Conservation (phyloP, 352 stramenopile genomes). For the Globisporangium radiosum region DNA sequence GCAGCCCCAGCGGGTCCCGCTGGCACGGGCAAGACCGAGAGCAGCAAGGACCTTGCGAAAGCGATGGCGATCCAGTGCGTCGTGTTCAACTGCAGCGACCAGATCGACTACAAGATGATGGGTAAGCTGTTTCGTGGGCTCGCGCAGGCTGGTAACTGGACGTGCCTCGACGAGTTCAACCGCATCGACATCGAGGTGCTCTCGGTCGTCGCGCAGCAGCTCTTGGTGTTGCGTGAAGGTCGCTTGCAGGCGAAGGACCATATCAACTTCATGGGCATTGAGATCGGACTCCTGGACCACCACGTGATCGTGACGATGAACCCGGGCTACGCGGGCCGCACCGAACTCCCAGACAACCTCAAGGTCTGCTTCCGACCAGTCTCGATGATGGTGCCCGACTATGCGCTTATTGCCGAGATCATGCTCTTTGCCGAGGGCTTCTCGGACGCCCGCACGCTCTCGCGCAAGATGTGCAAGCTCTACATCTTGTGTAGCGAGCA, state of each 20-base stretch:
- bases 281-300: conserved; percentile 93
- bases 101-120: conserved; percentile 97
- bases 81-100: conserved; percentile 95
- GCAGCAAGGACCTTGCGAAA: conserved; percentile 93
- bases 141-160: conserved; percentile 87
- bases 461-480: conserved; percentile 94
- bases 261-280: conserved; percentile 96
- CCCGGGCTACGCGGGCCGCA: conserved; percentile 92
- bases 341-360: conserved; percentile 95
- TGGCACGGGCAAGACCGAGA: conserved; percentile 96
- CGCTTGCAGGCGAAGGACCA: conserved; percentile 80
- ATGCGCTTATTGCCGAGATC: conserved; percentile 94
- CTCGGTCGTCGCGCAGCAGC: conserved; percentile 91
- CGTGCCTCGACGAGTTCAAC: conserved; percentile 93
- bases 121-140: conserved; percentile 93
- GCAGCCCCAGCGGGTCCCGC: conserved; percentile 90
- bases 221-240: conserved; percentile 70
- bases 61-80: conserved; percentile 92
- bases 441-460: conserved; percentile 89
- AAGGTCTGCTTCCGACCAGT: conserved; percentile 95
- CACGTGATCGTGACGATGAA: conserved; percentile 99
- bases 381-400: conserved; percentile 96
- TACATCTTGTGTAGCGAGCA: conserved; percentile 93
- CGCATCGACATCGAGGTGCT: conserved; percentile 94
- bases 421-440: conserved; percentile 97